Conservation (phyloP, 176 grass and related monocot genomes). For the Bromus sterilis region DNA sequence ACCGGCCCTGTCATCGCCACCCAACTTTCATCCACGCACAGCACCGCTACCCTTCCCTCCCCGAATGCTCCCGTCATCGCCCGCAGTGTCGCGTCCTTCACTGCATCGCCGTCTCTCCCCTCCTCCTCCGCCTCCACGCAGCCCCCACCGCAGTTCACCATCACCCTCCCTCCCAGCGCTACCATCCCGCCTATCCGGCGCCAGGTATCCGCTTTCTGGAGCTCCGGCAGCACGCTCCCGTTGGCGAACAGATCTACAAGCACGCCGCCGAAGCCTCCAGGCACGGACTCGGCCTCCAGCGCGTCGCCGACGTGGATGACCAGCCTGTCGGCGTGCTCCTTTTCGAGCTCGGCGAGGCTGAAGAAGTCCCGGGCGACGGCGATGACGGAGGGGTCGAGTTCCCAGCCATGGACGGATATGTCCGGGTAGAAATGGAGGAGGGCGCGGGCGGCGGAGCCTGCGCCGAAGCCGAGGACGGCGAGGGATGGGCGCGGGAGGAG, state of each 20-base stretch:
- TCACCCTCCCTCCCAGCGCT: conserved; percentile 36
- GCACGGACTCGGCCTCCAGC: conserved; percentile 27
- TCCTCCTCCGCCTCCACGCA: conserved; percentile 73
- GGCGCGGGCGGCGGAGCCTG: conserved; percentile 56
- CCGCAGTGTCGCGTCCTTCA: conserved; percentile 50
- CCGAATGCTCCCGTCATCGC: conserved; percentile 52
- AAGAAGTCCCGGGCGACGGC: conserved; percentile 71
- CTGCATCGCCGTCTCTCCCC: conserved; percentile 48
- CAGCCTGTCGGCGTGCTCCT: conserved; percentile 35
- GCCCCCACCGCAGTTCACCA: conserved; percentile 76
- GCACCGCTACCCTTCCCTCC: conserved; percentile 35
- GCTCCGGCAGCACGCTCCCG: conserved; percentile 67
- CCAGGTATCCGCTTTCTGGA: conserved; percentile 59
- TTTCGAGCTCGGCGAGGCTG: conserved; percentile 53
- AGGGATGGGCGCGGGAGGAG: conserved; percentile 54
- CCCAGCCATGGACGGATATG: conserved; percentile 51
- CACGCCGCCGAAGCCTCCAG: conserved; percentile 52
- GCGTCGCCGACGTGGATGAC: conserved; percentile 49
- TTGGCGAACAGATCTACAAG: conserved; percentile 70
- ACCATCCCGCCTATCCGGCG: conserved; percentile 30
- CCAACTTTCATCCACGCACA: conserved; percentile 60
- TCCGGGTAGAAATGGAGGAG: conserved; percentile 61
- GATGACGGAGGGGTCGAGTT: conserved; percentile 67
- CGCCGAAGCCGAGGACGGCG: conserved; percentile 70
- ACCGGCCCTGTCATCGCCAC: conserved; percentile 47